Base-by-base conservation (phyloP, 139 green algal species). In the Micractinium conductrix region DNA sequence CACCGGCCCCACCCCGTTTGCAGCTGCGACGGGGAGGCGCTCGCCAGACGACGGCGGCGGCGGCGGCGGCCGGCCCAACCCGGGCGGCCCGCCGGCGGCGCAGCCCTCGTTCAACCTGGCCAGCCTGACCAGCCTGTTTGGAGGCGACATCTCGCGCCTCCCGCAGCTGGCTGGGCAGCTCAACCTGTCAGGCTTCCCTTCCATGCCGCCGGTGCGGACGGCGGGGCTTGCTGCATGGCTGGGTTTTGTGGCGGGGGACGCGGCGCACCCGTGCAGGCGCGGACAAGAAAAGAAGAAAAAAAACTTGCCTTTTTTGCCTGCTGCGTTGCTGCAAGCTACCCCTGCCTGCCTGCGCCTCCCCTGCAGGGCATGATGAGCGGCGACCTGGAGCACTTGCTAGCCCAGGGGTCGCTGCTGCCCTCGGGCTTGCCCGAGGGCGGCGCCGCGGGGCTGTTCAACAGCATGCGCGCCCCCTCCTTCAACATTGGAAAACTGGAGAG, bases 401-500 rank as follows among this genome's bases (percentile, higher is more conserved):
- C 79, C 28, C 65, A 91, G 82, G 48, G 63, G 68, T 65, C 76
- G 28, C 58, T 76, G 42, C 80, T 42, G 42, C 42, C 78, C 28
- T 43, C 45, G 22, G 70, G 45, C 37, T 71, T 42, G 42, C 42
- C 78, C 28, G 55, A 45, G 22, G 70, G 45, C 37, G 65, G 48
- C 55, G 30, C 53, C 22, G 72, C 37, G 30, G 37, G 24, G 14
- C 37, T 60, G 60, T 42, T 53, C 44, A 40, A 50, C 48, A 40
- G 28, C 74, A 24, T 4, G 9, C 50, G 88, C 30, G 53, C 76
- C 9, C 78, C 71, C 63, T 88, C 75, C 75, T 78, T 93, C 74
- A 71, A 81, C 80, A 83, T 92, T 4, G 75, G 86, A 79, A 93
- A 93, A 74, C 78, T 92, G 42, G 89, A 91, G 58, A 88, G 78